Evolutionary conservation across 495 filamentous ascomycete species (phyloP), one percentile per base, ranked within the genome.

Genomic region (Apodospora peruviana): DNA sequence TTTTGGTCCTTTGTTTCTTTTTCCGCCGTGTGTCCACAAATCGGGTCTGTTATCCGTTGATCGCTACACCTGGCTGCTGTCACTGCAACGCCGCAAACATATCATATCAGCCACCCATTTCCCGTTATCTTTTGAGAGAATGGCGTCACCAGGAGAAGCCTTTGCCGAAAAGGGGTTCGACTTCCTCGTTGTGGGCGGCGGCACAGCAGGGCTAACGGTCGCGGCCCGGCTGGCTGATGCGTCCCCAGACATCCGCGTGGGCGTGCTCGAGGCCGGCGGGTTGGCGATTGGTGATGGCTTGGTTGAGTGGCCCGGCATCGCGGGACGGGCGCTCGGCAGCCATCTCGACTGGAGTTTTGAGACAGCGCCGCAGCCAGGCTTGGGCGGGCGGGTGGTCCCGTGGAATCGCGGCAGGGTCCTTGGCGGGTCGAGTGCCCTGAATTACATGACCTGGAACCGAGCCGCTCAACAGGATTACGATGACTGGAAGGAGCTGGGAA

Each of bases 101-200:
- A n/a, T n/a, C n/a, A n/a, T n/a, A n/a, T n/a, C n/a, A n/a, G n/a
- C n/a, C n/a, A n/a, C n/a, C n/a, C n/a, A n/a, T n/a, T n/a, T n/a
- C n/a, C n/a, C n/a, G n/a, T n/a, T n/a, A n/a, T n/a, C n/a, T n/a
- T n/a, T n/a, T n/a, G n/a, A n/a, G n/a, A 4, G 7, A 14, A 39
- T n/a, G 12, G 8, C 0, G 20, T 25, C 21, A 24, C 40, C 27
- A 1, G 50, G 38, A 0, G 43, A 53, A 4, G 47, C 39, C 2
- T 60, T 78, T 51, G 79, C 79, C 47, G 66, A 71, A 20, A 73
- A 77, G 68, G 68, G 68, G 68, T 91, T 82, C 67, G 88, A 94
- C 71, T 91, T 86, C 68, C 65, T 94, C 11, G 56, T 82, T 14
- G 59, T 79, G 9, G 79, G 79, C 21, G 77, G 77, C 36, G 78